Evolutionary conservation across 2,329 filamentous ascomycete species (phyloP).

Genomic region (Hortaea werneckii): DNA sequence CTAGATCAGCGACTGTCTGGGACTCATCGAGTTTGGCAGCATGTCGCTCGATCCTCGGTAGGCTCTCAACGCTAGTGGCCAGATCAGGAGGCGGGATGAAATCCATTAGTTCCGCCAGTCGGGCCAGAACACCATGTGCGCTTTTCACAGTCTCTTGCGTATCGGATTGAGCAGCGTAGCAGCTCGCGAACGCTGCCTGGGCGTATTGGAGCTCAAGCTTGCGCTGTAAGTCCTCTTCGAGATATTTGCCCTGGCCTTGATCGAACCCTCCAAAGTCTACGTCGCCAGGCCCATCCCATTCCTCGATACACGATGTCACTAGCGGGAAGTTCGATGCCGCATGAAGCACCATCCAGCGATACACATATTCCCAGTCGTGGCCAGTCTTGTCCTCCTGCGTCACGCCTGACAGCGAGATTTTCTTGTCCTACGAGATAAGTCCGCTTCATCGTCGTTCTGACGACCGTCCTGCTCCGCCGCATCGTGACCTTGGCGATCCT

Average conservation of each 20-base stretch:
- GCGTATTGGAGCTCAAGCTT: slow-evolving; percentile 56
- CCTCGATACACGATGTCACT: slow-evolving; percentile 53
- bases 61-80: slow-evolving; percentile 29
- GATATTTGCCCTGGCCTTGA: slow-evolving; percentile 39
- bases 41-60: slow-evolving; percentile 33
- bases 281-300: slow-evolving; percentile 66
- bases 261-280: slow-evolving; percentile 53
- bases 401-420: slow-evolving; percentile 21
- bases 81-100: slow-evolving; percentile 46
- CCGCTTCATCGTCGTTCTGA: background rate
- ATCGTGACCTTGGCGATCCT: background rate
- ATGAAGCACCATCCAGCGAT: slow-evolving; percentile 55
- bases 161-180: slow-evolving; percentile 55
- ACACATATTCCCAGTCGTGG: slow-evolving; percentile 58
- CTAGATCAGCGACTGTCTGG: slow-evolving; percentile 22
- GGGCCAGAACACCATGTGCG: slow-evolving; percentile 50
- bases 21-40: slow-evolving; percentile 25
- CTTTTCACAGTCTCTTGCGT: slow-evolving; percentile 49
- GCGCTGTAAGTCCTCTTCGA: slow-evolving; percentile 51
- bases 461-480: background rate
- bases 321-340: slow-evolving; percentile 51
- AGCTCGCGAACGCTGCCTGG: slow-evolving; percentile 55
- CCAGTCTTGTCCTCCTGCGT: slow-evolving; percentile 29
- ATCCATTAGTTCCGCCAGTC: slow-evolving; percentile 51
- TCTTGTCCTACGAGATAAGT: slow-evolving; percentile 5